Evolutionary conservation across 345 rosid species (phyloP).

Genomic region (Hypericum perforatum): DNA sequence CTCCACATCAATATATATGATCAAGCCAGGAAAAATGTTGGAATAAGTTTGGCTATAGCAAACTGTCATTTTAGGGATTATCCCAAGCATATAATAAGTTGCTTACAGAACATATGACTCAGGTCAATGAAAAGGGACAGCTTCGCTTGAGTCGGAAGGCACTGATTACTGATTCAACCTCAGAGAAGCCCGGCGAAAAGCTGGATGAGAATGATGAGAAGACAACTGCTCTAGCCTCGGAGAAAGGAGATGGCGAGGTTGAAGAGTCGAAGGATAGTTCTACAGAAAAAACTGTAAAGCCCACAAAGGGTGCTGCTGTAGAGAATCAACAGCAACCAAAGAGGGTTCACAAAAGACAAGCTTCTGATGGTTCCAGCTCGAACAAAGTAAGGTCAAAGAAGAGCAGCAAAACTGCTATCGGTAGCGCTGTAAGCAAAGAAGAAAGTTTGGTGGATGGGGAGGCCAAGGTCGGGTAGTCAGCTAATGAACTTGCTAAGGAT

Average conservation of each 20-base stretch:
- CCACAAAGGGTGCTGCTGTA: slow-evolving; percentile 27
- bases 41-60: neutral
- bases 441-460: slow-evolving; percentile 52
- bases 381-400: slow-evolving; percentile 33
- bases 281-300: slow-evolving; percentile 22
- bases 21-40: neutral
- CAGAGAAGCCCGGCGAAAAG: slow-evolving; percentile 32
- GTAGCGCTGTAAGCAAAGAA: slow-evolving; percentile 27
- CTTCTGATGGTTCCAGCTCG: slow-evolving; percentile 23
- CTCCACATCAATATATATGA: too few relatives aligned
- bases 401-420: slow-evolving; percentile 27
- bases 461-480: slow-evolving; percentile 40
- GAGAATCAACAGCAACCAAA: slow-evolving; percentile 37
- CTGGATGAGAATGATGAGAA: slow-evolving; percentile 21
- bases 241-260: slow-evolving; percentile 23
- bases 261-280: slow-evolving; percentile 26
- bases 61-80: slow-evolving; percentile 3
- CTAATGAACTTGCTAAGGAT: too few relatives aligned
- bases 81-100: slow-evolving; percentile 2
- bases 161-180: slow-evolving; percentile 58
- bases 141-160: slow-evolving; percentile 87
- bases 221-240: slow-evolving; percentile 18
- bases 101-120: slow-evolving; percentile 1
- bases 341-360: slow-evolving; percentile 45
- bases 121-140: slow-evolving; percentile 95